Evolutionary conservation across 352 stramenopile genomes (phyloP).

Genomic region (Globisporangium mamillatum): DNA sequence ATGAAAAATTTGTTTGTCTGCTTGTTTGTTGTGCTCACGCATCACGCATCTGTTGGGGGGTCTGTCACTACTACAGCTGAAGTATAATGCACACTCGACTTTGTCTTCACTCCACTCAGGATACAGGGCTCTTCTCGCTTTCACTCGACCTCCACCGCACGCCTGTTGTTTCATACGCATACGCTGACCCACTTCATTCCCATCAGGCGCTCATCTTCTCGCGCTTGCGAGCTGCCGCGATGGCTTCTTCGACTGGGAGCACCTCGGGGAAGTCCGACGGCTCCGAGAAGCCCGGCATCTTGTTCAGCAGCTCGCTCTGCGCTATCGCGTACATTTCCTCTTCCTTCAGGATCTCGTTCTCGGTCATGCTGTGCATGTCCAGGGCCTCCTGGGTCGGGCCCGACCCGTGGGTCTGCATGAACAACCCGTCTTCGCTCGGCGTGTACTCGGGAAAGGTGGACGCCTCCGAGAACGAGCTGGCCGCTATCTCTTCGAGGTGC

Average conservation of each 20-base stretch:
- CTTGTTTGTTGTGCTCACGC: background rate
- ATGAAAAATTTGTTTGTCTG: background rate
- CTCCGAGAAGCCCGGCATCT: slow-evolving; percentile 52
- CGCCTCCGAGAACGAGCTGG: slow-evolving; percentile 52
- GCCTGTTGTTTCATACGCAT: background rate
- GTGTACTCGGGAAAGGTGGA: slow-evolving; percentile 70
- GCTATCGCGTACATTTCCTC: slow-evolving; percentile 17
- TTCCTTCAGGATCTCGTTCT: slow-evolving; percentile 11
- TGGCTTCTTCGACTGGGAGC: slow-evolving; percentile 45
- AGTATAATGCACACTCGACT: background rate
- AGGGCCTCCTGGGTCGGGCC: slow-evolving; percentile 5
- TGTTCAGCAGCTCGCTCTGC: slow-evolving; percentile 35
- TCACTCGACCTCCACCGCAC: background rate
- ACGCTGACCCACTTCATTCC: background rate
- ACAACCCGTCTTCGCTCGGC: slow-evolving; percentile 47
- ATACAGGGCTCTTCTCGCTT: background rate
- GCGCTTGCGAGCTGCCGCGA: slow-evolving; percentile 32
- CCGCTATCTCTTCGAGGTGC: slow-evolving; percentile 48
- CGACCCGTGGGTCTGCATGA: slow-evolving; percentile 27
- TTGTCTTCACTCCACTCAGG: background rate
- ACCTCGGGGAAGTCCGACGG: slow-evolving; percentile 66
- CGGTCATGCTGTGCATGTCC: background rate
- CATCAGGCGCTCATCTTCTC: background rate
- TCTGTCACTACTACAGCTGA: background rate
- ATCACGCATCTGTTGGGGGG: background rate